Evolutionary conservation across 164 flowering plant species (phyloP), one percentile per base, ranked within the genome.

Genomic region (Buxus sempervirens): DNA sequence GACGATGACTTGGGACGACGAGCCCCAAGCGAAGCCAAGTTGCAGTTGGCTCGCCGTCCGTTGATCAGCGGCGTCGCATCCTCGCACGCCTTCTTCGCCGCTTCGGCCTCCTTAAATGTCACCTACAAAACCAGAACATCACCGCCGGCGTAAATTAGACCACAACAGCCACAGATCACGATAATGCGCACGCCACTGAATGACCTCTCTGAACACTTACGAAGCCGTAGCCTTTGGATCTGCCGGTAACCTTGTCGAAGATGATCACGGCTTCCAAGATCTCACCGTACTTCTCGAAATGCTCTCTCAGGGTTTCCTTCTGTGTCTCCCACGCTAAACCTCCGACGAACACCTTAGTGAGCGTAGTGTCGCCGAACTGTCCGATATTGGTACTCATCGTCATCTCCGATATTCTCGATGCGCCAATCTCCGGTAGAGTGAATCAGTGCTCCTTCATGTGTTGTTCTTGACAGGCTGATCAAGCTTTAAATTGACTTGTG

Each of bases 221-320:
- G 66, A 95, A 95, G 20, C 98, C 98, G 57, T 95, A 95, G 74
- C 98, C 98, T 79, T 95, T 95, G 88, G 98, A 95, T 82, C 96
- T 73, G 41, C 90, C 96, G 63, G 98, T 88, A 84, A 75, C 18
- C 71, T 92, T 91, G 42, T 95, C 98, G 49, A 85, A 81, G 76
- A 95, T 95, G 75, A 95, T 88, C 38, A 95, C 98, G 20, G 98
- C 98, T 61, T 95, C 98, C 59, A 90, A 67, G 79, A 95, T 91
- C 75, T 95, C 93, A 14, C 98, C 98, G 63, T 74, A 95, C 86
- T 88, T 78, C 48, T 86, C 85, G 67, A 91, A 95, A 66, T 95
- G 89, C 19, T 85, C 86, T 65, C 83, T 78, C 85, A 94, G 66
- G 62, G 84, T 82, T 26, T 95, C 97, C 72, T 77, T 86, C 5